Base-by-base conservation (phyloP, 495 filamentous ascomycete genomes). In the Penicillium samsonianum region DNA sequence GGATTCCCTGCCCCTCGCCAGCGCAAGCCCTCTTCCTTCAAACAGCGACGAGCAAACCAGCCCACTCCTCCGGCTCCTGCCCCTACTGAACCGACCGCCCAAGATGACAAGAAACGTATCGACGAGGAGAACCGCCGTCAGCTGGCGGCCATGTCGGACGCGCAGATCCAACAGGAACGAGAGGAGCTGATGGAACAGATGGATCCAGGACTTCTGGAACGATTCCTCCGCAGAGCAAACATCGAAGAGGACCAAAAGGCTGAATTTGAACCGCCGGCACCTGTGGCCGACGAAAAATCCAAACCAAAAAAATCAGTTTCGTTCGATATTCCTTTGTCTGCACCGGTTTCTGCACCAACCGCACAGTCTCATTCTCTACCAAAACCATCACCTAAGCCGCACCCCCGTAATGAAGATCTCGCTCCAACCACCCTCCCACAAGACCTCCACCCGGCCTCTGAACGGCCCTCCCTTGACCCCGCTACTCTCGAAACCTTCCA, bases 1-100 rank as follows among this genome's bases (percentile, higher is more conserved):
- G 94, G 93, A 1, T 98, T 97, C 59, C 94, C 94, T 25, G 83
- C 83, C 42, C 92, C 89, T 74, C 92, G 88, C 65, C 92, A 88
- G 64, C 86, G 93, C 40, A 74, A 80, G 40, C 65, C 77, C 0
- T 95, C 91, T 6, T 81, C 86, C 28, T 96, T 96, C 80, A 92
- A 90, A 63, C 85, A 90, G 65, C 84, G 82, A 62, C 77, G 80
- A 57, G 75, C 80, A 28, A 53, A 66, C 20, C 57, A 64, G 31
- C 14, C 53, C 30, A 43, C 44, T 40, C 16, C 20, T 1, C 17
- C 41, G 3, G 28, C 48, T 16, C 6, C 49, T 10, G 12, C 16
- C 0, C 11, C 28, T 5, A 43, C 42, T 17, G 7, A 45, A 43
- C 47, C 55, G 22, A 31, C 57, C 6, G 55, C 69, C 33, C 73